Percentiles rank a stretch among this genome's conserved stretches.
phyloP scores from a whole-genome alignment of 2,329 filamentous ascomycete genomes.

The Camptophora hylomeconis region DNA sequence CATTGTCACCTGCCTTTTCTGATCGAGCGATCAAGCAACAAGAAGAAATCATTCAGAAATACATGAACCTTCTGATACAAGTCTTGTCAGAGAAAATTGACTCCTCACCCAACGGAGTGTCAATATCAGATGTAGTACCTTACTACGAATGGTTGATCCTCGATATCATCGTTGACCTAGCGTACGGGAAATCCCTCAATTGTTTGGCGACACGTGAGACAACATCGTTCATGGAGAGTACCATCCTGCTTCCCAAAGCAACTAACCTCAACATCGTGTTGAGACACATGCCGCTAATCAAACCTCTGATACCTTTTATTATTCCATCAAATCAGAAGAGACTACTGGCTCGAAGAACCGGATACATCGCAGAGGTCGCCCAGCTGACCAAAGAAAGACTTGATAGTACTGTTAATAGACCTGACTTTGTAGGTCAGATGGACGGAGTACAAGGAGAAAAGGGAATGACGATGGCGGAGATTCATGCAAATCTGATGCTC shows the following conservation, averaged over 20 bases:
- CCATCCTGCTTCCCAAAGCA: too few relatives aligned
- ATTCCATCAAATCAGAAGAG: too few relatives aligned
- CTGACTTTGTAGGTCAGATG: neutral
- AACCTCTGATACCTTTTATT: too few relatives aligned
- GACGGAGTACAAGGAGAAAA: neutral
- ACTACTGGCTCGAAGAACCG: too few relatives aligned
- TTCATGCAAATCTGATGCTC: conserved; percentile 5
- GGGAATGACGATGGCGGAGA: neutral
- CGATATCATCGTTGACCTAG: conserved; percentile 18
- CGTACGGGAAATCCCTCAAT: conserved; percentile 15
- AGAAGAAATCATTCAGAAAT: conserved; percentile 21
- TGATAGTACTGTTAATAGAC: too few relatives aligned
- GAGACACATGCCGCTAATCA: too few relatives aligned
- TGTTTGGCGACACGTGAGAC: too few relatives aligned
- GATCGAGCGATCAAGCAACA: conserved; percentile 17
- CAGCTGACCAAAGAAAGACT: too few relatives aligned
- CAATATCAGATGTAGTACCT: conserved; percentile 10
- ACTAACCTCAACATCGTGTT: too few relatives aligned
- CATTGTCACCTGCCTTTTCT: conserved; percentile 16
- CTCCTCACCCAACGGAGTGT: too few relatives aligned
- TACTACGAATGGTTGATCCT: conserved; percentile 18
- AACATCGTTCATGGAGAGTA: too few relatives aligned
- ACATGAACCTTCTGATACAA: conserved; percentile 20
- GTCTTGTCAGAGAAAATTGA: conserved; percentile 9
- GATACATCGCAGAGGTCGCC: too few relatives aligned